Base-by-base conservation (phyloP, 768 basidiomycete species). In the Serendipita indica region DNA sequence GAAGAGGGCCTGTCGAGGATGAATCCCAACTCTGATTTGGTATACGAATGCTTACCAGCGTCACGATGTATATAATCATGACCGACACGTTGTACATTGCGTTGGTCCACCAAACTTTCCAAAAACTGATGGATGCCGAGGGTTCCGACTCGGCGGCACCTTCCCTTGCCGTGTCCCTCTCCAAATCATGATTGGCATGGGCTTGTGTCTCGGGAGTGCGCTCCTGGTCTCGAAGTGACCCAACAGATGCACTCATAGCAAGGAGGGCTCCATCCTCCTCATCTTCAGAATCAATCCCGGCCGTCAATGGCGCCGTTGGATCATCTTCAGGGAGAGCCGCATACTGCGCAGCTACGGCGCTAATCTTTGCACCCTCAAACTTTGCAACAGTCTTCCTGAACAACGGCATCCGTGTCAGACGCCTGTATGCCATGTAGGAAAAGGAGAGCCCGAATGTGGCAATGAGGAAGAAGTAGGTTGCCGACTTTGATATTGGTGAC, bases 11-110 rank as follows among this genome's bases (percentile, higher is more conserved):
- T 94, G 62, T 3, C 37, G 62, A 52, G 63, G 54, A 30, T 45
- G 33, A 43, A 28, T 18, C 28, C 13, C 10, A 28, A 22, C 18
- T 22, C 2, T 20, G 39, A 60, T 6, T 20, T 22, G n/a, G 4
- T 12, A 12, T 13, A 22, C 18, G 37, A 27, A 13, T 6, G 72
- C 82, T 64, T 65, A 90, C 90, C 67, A 94, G 71, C 13, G 92
- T 93, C 27, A 88, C 77, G 30, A 80, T 66, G 65, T 91, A 92
- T 3, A 83, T 82, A 66, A 81, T 88, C 10, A 80, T 79, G 2
- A 85, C 79, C 13, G 89, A 80, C 45, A 89, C 63, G 66, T 91
- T 81, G 66, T 83, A 88, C 3, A 74, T 66, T 10, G 77, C 64
- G 65, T 94, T 94, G 46, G 77, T 72, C 69, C 60, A 63, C 22